Evolutionary conservation across 371 early-diverging fungal species (phyloP), one percentile per base, ranked within the genome.

Genomic region (Mucor racemosus): DNA sequence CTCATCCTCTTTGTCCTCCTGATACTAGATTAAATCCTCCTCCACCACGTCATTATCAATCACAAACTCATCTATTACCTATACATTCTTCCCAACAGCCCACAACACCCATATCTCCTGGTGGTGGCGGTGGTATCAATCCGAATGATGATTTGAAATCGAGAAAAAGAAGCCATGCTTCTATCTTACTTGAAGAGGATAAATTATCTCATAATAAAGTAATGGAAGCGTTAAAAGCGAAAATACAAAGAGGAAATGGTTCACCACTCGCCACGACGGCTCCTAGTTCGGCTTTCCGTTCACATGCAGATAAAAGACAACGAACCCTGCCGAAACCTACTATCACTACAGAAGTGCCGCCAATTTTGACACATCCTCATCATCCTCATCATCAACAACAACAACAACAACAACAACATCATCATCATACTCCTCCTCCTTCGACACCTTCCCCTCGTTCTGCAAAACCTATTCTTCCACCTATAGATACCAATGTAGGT

Each of bases 161-260:
- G 10, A 40, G 61, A 53, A 71, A 71, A 56, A 26, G 72, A 40
- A 58, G 33, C 11, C 62, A 63, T n/a, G 54, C 50, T n/a, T 72
- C 67, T 7, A 60, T 68, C 56, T 2, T 38, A 36, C 14, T 53
- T 11, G 69, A 67, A 5, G 67, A 73, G 8, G 63, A 60, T 10
- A 66, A 67, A 21, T n/a, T 71, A 14, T 64, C 71, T 5, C 81
- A 78, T 26, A 67, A 76, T 48, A 72, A 77, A 54, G 81, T 81
- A 0, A 81, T 81, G 81, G 81, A 81, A 62, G 81, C 79, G 21
- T 61, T 81, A 33, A 81, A 81, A 56, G 81, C 81, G 5, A 81
- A 81, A 53, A 75, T 81, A 4, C 75, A 78, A 67, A 67, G 79
- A 60, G 73, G 77, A 0, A 69, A 31, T 33, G 55, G 65, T 7